Evolutionary conservation across 2,329 filamentous ascomycete genomes (phyloP).

Genomic region (Hymenoscyphus fraxineus): DNA sequence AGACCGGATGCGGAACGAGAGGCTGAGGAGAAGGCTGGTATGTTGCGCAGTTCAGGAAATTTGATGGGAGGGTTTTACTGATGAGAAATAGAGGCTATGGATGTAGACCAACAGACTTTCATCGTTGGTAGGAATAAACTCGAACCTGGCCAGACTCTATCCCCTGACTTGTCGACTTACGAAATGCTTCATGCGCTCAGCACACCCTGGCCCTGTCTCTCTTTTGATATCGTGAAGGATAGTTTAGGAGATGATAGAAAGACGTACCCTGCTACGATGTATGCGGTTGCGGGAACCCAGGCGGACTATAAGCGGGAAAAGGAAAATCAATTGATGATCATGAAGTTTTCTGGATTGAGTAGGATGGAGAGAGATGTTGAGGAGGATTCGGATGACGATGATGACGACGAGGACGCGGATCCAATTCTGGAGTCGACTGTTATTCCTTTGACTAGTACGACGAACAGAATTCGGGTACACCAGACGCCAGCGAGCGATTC

Average conservation of each 20-base stretch:
- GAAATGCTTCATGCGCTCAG: constrained; percentile 95
- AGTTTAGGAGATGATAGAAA: constrained; percentile 82
- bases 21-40: constrained; percentile 75
- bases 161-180: constrained; percentile 91
- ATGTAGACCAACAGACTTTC: constrained; percentile 90
- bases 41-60: constrained; percentile 22
- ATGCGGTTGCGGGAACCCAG: constrained; percentile 91
- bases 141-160: constrained; percentile 82
- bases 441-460: constrained; percentile 81
- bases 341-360: constrained; percentile 91
- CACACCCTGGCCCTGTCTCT: constrained; percentile 94
- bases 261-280: constrained; percentile 92
- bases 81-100: constrained; percentile 74
- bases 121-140: constrained; percentile 93
- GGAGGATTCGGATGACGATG: constrained; percentile 66
- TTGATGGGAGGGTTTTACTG: constrained; percentile 19
- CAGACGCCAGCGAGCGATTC: constrained; percentile 71
- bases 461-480: constrained; percentile 87
- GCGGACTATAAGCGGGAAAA: constrained; percentile 69
- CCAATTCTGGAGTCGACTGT: constrained; percentile 90
- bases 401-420: constrained; percentile 71
- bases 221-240: constrained; percentile 88
- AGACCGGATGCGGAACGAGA: constrained; percentile 89
- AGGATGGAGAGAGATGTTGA: constrained; percentile 71
- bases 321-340: constrained; percentile 92